Percentiles rank a stretch among this genome's conserved stretches.
These are phyloP conservation scores for Kalanchoe fedtschenkoi DNA, from an alignment of 164 flowering plant species.

Conservation along the genomic window DNA sequence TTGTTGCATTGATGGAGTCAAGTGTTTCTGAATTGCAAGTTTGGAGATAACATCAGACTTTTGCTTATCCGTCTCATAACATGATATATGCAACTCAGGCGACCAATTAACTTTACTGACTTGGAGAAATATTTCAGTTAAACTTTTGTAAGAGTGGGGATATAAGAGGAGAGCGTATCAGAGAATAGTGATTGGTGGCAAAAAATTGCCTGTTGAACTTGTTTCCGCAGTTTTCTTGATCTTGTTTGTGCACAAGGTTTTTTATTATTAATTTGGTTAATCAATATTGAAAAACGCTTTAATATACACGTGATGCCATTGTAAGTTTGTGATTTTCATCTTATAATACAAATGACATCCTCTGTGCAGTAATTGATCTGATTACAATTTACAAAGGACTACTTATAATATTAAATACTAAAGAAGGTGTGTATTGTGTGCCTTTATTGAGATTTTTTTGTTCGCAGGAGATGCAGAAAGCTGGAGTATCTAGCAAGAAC, in stretches of 20 bases:
- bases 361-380: background rate
- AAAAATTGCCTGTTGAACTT: background rate
- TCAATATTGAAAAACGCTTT: too few relatives aligned
- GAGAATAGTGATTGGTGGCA: background rate
- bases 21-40: background rate
- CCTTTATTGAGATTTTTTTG: background rate
- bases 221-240: too few relatives aligned
- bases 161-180: background rate
- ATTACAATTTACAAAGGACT: background rate
- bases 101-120: too few relatives aligned
- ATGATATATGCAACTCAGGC: too few relatives aligned
- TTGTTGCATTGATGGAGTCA: background rate
- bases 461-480: conserved; percentile 44
- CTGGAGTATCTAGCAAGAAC: conserved; percentile 35
- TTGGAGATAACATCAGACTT: background rate
- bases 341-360: background rate
- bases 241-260: too few relatives aligned
- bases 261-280: background rate
- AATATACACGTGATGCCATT: background rate
- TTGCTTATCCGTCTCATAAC: background rate
- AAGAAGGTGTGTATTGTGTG: background rate
- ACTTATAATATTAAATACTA: background rate
- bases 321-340: background rate
- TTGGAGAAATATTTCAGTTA: too few relatives aligned
- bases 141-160: background rate